Percentiles rank a stretch among this genome's conserved stretches.
phyloP scores from a whole-genome alignment of 768 basidiomycete species.

The Mycena venus region DNA sequence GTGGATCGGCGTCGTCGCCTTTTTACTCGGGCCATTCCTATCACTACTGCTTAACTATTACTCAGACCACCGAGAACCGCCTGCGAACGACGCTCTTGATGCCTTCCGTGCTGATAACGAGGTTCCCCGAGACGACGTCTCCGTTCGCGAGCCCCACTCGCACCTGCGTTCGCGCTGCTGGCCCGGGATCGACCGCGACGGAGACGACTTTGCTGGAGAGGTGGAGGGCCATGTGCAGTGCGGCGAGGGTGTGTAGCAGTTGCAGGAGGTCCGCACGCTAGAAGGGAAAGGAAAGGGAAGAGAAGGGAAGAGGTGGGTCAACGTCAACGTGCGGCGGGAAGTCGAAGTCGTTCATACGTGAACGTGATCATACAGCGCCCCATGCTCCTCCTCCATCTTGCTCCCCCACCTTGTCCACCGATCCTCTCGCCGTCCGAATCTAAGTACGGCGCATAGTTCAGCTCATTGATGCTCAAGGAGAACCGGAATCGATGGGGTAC shows the following conservation, averaged over 20 bases:
- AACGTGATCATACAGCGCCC: conserved; percentile 50
- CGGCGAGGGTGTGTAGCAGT: conserved; percentile 51
- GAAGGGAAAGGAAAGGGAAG: too few species aligned
- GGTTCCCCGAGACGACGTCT: conserved; percentile 55
- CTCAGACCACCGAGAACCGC: conserved; percentile 66
- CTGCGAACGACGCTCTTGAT: conserved; percentile 63
- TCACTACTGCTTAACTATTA: too few species aligned
- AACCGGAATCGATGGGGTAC: conserved; percentile 13
- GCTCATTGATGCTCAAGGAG: too few species aligned
- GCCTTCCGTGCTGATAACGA: conserved; percentile 65
- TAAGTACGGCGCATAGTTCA: too few species aligned
- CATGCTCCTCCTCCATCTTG: conserved; percentile 43
- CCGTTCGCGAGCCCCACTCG: conserved; percentile 57
- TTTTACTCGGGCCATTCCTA: too few species aligned
- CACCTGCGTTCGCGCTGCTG: conserved; percentile 43
- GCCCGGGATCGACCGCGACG: too few species aligned
- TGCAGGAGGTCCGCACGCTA: conserved; percentile 65
- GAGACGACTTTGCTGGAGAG: conserved; percentile 51
- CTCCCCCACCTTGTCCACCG: conserved; percentile 45
- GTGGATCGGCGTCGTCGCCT: conserved; percentile 56
- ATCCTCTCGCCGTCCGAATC: conserved; percentile 47
- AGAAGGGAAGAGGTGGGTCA: conserved; percentile 24
- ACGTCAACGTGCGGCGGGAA: conserved; percentile 23
- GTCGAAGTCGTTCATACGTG: conserved; percentile 44
- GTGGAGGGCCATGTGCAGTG: conserved; percentile 51